Evolutionary conservation across 345 rosid genomes (phyloP).

Genomic region (Citrus australasica): DNA sequence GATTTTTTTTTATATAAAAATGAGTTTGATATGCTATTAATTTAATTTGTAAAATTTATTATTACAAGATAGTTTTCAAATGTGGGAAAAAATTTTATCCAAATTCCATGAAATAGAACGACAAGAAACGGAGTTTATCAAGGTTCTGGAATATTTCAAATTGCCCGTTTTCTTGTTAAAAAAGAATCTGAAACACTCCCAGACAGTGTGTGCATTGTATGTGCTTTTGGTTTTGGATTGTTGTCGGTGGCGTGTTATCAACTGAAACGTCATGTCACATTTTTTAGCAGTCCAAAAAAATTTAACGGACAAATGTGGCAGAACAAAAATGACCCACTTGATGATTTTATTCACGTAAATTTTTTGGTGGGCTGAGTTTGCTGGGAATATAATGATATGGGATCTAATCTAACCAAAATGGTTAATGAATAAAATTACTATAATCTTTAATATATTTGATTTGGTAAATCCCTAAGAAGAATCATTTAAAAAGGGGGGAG

Average conservation of each 20-base stretch:
- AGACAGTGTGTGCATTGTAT: background rate
- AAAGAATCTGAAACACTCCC: too few relatives aligned
- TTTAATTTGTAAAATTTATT: too few relatives aligned
- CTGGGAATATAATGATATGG: background rate
- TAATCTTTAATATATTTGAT: background rate
- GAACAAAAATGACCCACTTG: background rate
- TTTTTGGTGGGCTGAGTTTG: background rate
- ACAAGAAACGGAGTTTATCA: background rate
- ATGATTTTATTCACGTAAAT: background rate
- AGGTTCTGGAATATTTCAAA: background rate
- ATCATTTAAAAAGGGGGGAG: background rate
- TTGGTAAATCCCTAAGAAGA: background rate
- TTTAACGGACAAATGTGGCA: background rate
- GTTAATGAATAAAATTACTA: background rate
- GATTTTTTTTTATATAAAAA: background rate
- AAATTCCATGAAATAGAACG: background rate
- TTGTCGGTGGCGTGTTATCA: constrained; percentile 4
- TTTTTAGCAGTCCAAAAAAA: background rate
- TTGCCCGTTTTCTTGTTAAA: background rate
- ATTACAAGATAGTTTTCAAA: too few relatives aligned
- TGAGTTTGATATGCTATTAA: background rate
- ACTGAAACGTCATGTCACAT: background rate
- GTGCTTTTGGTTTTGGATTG: background rate
- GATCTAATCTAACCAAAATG: background rate
- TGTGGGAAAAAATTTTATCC: too few relatives aligned